These are phyloP conservation scores for Xylariaceae sp. DNA, from an alignment of 2,329 filamentous ascomycete genomes.

Conservation along the genomic window DNA sequence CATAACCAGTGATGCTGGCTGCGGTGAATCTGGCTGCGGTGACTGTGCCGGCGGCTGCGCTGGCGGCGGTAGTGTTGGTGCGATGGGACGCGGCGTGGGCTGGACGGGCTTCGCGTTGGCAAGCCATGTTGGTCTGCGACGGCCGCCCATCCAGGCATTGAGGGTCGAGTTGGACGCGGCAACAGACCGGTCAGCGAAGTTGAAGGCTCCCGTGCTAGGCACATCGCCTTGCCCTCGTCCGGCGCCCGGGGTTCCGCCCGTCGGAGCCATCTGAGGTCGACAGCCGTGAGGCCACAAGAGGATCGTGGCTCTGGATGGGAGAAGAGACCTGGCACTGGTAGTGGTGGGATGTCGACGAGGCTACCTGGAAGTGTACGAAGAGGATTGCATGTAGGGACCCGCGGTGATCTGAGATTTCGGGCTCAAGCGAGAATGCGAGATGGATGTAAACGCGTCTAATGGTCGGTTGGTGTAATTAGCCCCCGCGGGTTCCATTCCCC, in stretches of 20 bases:
- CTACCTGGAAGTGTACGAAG: background rate
- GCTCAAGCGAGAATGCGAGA: too few relatives aligned
- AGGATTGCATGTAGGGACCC: too few relatives aligned
- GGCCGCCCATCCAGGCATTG: slow-evolving; percentile 32
- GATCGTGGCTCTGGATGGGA: too few relatives aligned
- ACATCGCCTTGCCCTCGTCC: background rate
- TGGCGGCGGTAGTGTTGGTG: background rate
- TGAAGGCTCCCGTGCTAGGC: background rate
- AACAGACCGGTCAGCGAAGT: slow-evolving; percentile 25
- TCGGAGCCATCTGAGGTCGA: background rate
- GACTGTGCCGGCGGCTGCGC: background rate
- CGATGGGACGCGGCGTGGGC: background rate
- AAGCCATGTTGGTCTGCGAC: slow-evolving; percentile 1
- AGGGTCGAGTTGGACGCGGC: slow-evolving; percentile 39
- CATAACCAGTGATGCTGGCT: too few relatives aligned
- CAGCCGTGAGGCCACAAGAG: too few relatives aligned
- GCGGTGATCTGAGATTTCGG: too few relatives aligned
- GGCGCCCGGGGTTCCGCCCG: background rate
- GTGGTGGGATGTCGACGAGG: background rate
- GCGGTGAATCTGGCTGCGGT: too few relatives aligned
- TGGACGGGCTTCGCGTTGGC: slow-evolving; percentile 1
- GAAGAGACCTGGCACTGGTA: too few relatives aligned
- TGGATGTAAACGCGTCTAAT: too few relatives aligned
- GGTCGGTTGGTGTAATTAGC: too few relatives aligned
- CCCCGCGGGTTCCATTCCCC: too few relatives aligned